Percentiles rank a stretch among this genome's conserved stretches.
Evolutionary conservation across 345 rosid genomes (phyloP).

Genomic region (Corymbia maculata): DNA sequence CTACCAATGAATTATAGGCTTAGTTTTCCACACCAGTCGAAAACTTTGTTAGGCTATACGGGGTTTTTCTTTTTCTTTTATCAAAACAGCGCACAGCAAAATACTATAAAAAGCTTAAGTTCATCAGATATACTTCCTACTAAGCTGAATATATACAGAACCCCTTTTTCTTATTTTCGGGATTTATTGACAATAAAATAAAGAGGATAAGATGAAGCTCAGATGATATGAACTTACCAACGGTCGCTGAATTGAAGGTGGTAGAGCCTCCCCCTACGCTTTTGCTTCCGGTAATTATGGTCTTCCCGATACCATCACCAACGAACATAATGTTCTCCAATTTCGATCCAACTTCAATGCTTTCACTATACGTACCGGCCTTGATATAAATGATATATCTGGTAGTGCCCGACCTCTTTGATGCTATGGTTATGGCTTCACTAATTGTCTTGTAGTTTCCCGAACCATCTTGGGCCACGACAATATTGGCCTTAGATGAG

Average conservation of each 20-base stretch:
- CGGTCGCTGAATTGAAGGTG: constrained; percentile 85
- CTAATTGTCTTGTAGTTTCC: constrained; percentile 35
- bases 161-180: background rate
- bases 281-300: constrained; percentile 76
- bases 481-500: constrained; percentile 26
- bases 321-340: constrained; percentile 63
- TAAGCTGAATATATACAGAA: background rate
- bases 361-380: constrained; percentile 62
- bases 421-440: constrained; percentile 38
- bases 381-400: constrained; percentile 71
- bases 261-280: constrained; percentile 89
- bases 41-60: background rate
- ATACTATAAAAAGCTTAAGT: background rate
- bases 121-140: background rate
- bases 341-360: constrained; percentile 36
- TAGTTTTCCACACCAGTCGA: background rate
- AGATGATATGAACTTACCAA: constrained; percentile 43
- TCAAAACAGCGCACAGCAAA: background rate
- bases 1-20: background rate
- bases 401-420: constrained; percentile 36
- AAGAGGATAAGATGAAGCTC: background rate
- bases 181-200: background rate
- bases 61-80: background rate
- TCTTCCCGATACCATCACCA: constrained; percentile 71
- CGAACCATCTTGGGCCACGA: constrained; percentile 46